A percentile compares a stretch with the other conserved stretches of the same genome.
phyloP scores from a whole-genome alignment of 441 rosid genomes.

The Raphanus hybrid region DNA sequence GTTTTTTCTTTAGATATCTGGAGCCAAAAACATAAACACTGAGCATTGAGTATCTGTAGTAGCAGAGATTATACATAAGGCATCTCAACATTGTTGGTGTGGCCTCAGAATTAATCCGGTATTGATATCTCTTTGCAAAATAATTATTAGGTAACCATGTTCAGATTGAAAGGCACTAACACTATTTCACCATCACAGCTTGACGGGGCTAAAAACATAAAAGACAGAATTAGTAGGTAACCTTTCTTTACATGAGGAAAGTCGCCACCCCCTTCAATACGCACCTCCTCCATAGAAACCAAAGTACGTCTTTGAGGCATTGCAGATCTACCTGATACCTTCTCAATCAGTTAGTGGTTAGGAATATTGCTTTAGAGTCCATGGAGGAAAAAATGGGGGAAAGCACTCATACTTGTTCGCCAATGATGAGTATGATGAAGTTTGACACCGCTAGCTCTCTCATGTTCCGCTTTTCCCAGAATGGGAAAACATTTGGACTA shows the following conservation, averaged over 20 bases:
- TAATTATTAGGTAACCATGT: slow-evolving; percentile 6
- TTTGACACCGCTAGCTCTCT: too few species aligned
- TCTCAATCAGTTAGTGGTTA: background rate
- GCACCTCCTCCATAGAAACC: too few species aligned
- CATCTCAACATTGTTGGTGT: slow-evolving; percentile 93
- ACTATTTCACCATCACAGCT: slow-evolving; percentile 12
- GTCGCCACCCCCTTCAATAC: slow-evolving; percentile 79
- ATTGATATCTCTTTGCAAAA: slow-evolving; percentile 45
- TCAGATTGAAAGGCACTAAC: slow-evolving; percentile 8
- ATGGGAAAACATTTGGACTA: too few species aligned
- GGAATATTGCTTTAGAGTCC: too few species aligned
- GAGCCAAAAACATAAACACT: slow-evolving; percentile 24
- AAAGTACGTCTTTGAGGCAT: too few species aligned
- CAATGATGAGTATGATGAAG: too few species aligned
- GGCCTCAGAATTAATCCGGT: slow-evolving; percentile 90
- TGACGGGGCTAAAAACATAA: background rate
- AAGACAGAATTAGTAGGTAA: slow-evolving; percentile 60
- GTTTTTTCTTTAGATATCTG: slow-evolving; percentile 44
- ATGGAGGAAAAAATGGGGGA: too few species aligned
- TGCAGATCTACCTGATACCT: too few species aligned
- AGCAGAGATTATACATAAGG: slow-evolving; percentile 96
- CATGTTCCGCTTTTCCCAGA: too few species aligned
- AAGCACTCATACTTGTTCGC: too few species aligned
- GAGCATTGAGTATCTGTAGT: slow-evolving; percentile 69
- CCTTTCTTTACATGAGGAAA: slow-evolving; percentile 98